Percentiles rank a stretch among this genome's conserved stretches.
These are phyloP conservation scores for Chrysanthemum lavandulifolium DNA, from an alignment of 129 eudicot genomes.

Conservation along the genomic window DNA sequence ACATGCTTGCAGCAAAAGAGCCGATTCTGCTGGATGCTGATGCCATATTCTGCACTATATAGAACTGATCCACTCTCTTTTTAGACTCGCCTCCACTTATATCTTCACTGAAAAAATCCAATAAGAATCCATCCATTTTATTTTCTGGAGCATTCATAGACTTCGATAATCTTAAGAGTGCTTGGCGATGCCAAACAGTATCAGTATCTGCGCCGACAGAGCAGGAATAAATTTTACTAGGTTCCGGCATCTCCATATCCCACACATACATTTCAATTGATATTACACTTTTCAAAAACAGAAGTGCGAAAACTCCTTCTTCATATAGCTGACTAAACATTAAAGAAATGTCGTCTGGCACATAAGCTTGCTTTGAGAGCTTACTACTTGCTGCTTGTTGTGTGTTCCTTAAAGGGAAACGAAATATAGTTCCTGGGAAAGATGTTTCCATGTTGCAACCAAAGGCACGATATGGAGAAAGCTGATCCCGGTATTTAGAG, in stretches of 20 bases:
- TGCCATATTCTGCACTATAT: conserved; percentile 91
- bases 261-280: conserved; percentile 86
- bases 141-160: conserved; percentile 30
- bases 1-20: conserved; percentile 77
- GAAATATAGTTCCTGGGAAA: conserved; percentile 88
- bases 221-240: conserved; percentile 72
- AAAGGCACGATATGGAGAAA: conserved; percentile 85
- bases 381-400: conserved; percentile 91
- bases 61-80: conserved; percentile 66
- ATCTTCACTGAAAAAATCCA: conserved; percentile 83
- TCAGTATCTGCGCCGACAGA: conserved; percentile 49
- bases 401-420: conserved; percentile 86
- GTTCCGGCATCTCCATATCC: conserved; percentile 74
- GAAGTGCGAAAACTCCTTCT: conserved; percentile 78
- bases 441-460: conserved; percentile 88
- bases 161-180: conserved; percentile 79
- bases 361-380: conserved; percentile 91
- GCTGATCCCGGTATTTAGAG: conserved; percentile 79
- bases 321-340: conserved; percentile 75
- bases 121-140: conserved; percentile 64
- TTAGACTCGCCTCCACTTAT: conserved; percentile 43
- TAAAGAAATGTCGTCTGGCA: conserved; percentile 70
- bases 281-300: conserved; percentile 77
- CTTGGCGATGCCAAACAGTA: conserved; percentile 76
- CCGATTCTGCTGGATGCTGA: conserved; percentile 86